A percentile compares a stretch with the other conserved stretches of the same genome.
Evolutionary conservation across 1,284 basidiomycete species (phyloP).

Genomic region (Mycosarcoma mackinlayi): DNA sequence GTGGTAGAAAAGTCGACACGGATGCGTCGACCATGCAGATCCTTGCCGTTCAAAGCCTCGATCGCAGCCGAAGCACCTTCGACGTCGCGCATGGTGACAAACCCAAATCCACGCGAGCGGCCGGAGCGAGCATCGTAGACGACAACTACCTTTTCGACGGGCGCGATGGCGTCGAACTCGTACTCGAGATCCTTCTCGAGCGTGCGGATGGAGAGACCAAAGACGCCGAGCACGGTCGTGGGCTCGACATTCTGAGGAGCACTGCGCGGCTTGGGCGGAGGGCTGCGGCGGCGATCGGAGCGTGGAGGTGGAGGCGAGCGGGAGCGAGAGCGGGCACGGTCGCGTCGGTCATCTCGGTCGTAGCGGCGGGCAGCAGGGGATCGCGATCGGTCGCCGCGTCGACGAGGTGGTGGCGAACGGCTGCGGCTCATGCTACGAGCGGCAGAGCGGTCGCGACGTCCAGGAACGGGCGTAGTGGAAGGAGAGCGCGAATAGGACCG

Average conservation of each 20-base stretch:
- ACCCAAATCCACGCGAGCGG: conserved; percentile 96
- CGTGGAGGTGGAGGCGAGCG: conserved; percentile 37
- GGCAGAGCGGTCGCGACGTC: conserved; percentile 22
- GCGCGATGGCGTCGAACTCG: conserved; percentile 87
- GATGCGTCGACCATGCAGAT: conserved; percentile 92
- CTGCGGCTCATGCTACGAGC: conserved; percentile 27
- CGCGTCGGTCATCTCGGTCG: conserved; percentile 37
- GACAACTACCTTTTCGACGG: conserved; percentile 89
- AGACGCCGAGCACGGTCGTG: conserved; percentile 90
- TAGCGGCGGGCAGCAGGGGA: conserved; percentile 35
- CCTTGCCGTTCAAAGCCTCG: conserved; percentile 91
- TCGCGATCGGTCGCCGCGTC: conserved; percentile 34
- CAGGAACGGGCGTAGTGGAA: conserved; percentile 39
- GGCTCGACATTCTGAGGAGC: conserved; percentile 74
- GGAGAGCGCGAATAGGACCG: conserved; percentile 49
- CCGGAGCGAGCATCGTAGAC: conserved; percentile 99
- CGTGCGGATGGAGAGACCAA: conserved; percentile 93
- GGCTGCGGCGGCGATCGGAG: conserved; percentile 35
- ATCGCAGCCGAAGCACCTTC: conserved; percentile 90
- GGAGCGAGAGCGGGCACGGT: conserved; percentile 26
- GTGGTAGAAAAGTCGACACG: conserved; percentile 98
- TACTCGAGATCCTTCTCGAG: conserved; percentile 92
- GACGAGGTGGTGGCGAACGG: conserved; percentile 24
- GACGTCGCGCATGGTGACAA: conserved; percentile 88
- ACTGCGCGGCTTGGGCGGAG: conserved; percentile 37